phyloP scores from a whole-genome alignment of 2,329 filamentous ascomycete genomes.

The Colletotrichum magnum region DNA sequence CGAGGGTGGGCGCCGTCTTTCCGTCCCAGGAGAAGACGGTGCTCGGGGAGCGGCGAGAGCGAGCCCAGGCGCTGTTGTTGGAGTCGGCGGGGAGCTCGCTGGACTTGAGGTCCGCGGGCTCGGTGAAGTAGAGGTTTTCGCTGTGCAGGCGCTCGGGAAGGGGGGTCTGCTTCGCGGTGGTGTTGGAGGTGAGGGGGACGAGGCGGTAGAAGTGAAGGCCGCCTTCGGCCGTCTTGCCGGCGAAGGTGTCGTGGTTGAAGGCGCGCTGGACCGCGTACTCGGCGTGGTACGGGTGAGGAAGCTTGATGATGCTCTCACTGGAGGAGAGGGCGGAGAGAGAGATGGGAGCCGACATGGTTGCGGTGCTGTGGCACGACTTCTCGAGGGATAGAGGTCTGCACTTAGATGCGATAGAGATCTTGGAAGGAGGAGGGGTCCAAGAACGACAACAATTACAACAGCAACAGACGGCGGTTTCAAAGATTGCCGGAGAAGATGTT shows the following conservation, averaged over 20 bases:
- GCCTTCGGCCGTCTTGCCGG: conserved; percentile 40
- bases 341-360: conserved; percentile 45
- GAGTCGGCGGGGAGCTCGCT: conserved; percentile 63
- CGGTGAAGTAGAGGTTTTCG: conserved; percentile 58
- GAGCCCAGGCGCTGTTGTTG: conserved; percentile 70
- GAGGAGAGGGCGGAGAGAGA: conserved; percentile 47
- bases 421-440: no score
- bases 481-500: background rate
- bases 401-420: background rate
- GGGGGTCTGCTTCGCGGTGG: conserved; percentile 46
- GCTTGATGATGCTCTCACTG: conserved; percentile 59
- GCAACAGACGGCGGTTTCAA: no score
- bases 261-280: conserved; percentile 59
- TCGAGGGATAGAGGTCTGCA: background rate
- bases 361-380: conserved; percentile 4
- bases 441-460: no score
- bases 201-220: conserved; percentile 53
- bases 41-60: conserved; percentile 67
- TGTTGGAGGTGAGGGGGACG: conserved; percentile 46
- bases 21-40: conserved; percentile 61
- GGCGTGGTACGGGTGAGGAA: conserved; percentile 64
- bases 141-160: conserved; percentile 52
- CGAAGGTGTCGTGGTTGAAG: conserved; percentile 42
- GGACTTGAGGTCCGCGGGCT: conserved; percentile 63
- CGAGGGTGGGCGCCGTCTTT: conserved; percentile 58